Base-by-base conservation (phyloP, 441 rosid species). In the Theobroma grandiflorum region DNA sequence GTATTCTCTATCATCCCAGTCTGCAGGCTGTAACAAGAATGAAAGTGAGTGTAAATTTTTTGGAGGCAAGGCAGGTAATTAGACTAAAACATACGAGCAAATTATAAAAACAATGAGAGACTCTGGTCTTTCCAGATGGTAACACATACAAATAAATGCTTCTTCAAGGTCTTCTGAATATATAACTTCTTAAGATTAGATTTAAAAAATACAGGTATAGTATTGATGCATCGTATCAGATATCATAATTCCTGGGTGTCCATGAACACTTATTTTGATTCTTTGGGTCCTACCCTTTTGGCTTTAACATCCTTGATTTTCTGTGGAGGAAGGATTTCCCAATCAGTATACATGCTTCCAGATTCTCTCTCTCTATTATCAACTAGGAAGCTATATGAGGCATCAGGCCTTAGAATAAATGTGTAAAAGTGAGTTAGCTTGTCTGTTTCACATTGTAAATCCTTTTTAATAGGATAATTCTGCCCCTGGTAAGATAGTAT, bases 301-400 rank as follows among this genome's bases (percentile, higher is more conserved):
- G 93, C 97, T 70, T 91, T 89, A 37, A 87, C 81, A 83, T 83
- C 92, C 83, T 82, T 94, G 67, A 95, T 88, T 86, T 90, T 95
- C 38, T 81, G 88, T 0, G 99, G 99, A 67, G 99, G 99, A 86
- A 96, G 98, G 76, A 96, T 96, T 78, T 95, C 98, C 98, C 98
- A 96, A 73, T 96, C 98, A 18, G 91, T 85, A 84, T 96, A 94
- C 95, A 96, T 86, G 92, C 96, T 96, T 31, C 99, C 98, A 4
- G 88, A 87, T 69, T 96, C 99, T 81, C 95, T 90, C 85, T 96
- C 99, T 14, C 94, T 93, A 63, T 92, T 92, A 86, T 96, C 99
- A 81, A 96, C 89, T 62, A 92, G 85, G 73, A 96, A 73, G 71
- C 96, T 96, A 83, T 93, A 96, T 79, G 92, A 86, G 79, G 98